Percentiles rank a stretch among this genome's conserved stretches.
Evolutionary conservation across 2,329 filamentous ascomycete species (phyloP).

Genomic region (Endocalyx cinctus): DNA sequence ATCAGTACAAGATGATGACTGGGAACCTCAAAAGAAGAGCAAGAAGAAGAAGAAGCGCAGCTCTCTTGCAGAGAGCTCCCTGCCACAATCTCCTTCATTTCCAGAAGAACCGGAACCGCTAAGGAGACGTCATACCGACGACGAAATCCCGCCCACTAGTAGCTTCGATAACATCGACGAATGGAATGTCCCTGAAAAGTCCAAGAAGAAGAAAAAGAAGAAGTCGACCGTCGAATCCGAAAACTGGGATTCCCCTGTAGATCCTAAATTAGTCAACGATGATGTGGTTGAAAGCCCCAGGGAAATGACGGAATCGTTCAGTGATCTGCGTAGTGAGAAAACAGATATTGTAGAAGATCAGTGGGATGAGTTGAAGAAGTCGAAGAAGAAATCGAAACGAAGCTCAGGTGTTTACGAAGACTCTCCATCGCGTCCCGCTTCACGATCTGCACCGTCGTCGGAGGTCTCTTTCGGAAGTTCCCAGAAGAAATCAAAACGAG

Average conservation of each 20-base stretch:
- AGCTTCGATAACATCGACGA: slow-evolving; percentile 22
- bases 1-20: slow-evolving; percentile 13
- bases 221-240: no score
- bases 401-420: slow-evolving; percentile 19
- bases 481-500: slow-evolving; percentile 26
- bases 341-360: slow-evolving; percentile 27
- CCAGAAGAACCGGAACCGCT: slow-evolving; percentile 2
- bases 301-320: slow-evolving; percentile 32
- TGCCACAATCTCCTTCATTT: slow-evolving; percentile 7
- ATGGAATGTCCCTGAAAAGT: slow-evolving; percentile 6
- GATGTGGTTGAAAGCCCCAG: slow-evolving; percentile 37
- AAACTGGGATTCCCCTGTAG: no score
- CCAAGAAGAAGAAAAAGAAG: not conserved
- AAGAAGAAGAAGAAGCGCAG: slow-evolving; percentile 33
- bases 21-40: slow-evolving; percentile 34
- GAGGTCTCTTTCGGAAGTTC: slow-evolving; percentile 32
- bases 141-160: slow-evolving; percentile 21
- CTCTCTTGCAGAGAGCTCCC: slow-evolving; percentile 15
- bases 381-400: slow-evolving; percentile 32
- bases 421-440: slow-evolving; percentile 20
- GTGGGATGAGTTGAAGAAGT: slow-evolving; percentile 31
- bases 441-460: slow-evolving; percentile 29
- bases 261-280: slow-evolving; percentile 29
- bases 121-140: slow-evolving; percentile 24
- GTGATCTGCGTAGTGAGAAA: slow-evolving; percentile 23